Percentiles rank a stretch among this genome's conserved stretches.
Evolutionary conservation across 129 eudicot genomes (phyloP).

Genomic region (Sambucus nigra): DNA sequence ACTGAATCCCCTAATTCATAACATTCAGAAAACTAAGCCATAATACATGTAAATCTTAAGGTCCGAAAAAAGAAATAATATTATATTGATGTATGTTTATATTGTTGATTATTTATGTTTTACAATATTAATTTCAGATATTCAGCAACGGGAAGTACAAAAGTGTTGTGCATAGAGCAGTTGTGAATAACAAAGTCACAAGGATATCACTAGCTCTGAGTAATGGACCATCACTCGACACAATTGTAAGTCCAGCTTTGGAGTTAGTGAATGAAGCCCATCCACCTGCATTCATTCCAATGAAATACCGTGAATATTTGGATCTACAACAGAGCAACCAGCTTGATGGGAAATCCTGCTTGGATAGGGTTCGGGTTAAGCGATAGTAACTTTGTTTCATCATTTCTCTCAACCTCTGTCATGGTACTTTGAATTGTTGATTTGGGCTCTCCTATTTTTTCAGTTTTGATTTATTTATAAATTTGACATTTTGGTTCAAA

Average conservation of each 20-base stretch:
- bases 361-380: slow-evolving; percentile 25
- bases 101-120: neutral
- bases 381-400: too few species aligned
- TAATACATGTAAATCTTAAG: too few species aligned
- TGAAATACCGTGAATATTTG: slow-evolving; percentile 39
- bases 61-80: too few species aligned
- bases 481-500: too few species aligned
- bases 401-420: too few species aligned
- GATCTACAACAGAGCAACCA: slow-evolving; percentile 35
- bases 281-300: slow-evolving; percentile 24
- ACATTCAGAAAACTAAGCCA: too few species aligned
- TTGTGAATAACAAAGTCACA: slow-evolving; percentile 30
- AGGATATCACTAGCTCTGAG: slow-evolving; percentile 37
- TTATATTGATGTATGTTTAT: neutral
- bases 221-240: slow-evolving; percentile 43
- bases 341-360: slow-evolving; percentile 25
- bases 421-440: too few species aligned
- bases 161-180: slow-evolving; percentile 45
- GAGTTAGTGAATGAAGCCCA: slow-evolving; percentile 12
- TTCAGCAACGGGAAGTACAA: slow-evolving; percentile 55
- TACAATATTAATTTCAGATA: slow-evolving; percentile 12
- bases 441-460: too few species aligned
- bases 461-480: too few species aligned
- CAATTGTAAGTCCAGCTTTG: slow-evolving; percentile 32
- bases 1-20: too few species aligned